Conservation (phyloP, 495 filamentous ascomycete genomes). For the Lasiosphaeris hirsuta region DNA sequence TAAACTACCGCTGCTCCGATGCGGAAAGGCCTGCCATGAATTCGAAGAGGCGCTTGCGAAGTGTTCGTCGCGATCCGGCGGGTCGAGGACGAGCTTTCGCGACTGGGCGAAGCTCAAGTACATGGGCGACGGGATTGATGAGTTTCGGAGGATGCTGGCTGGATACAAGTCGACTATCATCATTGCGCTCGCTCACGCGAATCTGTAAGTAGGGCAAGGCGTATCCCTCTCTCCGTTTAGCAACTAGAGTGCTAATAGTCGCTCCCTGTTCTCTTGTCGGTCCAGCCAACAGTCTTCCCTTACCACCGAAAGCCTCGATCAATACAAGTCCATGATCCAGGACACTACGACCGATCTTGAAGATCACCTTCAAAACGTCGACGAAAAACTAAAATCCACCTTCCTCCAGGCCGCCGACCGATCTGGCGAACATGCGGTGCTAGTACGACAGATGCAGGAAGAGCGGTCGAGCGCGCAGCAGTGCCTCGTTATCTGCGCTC, state of each 20-base stretch:
- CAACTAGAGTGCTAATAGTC: no score
- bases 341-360: no score
- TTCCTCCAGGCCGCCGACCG: conserved; percentile 12
- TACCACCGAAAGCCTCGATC: no score
- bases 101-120: conserved; percentile 22
- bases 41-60: conserved; percentile 16
- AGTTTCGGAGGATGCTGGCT: conserved; percentile 15
- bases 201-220: conserved; percentile 12
- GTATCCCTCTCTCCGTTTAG: no score
- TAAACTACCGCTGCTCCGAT: conserved; percentile 15
- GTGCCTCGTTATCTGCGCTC: conserved; percentile 42
- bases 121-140: conserved; percentile 17
- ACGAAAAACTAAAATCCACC: conserved; percentile 22
- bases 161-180: conserved; percentile 21
- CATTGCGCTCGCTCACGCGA: conserved; percentile 15
- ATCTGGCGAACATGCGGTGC: conserved; percentile 28
- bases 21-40: conserved; percentile 16
- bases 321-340: no score
- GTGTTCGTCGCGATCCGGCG: conserved; percentile 8
- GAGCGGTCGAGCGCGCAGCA: conserved; percentile 42
- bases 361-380: no score
- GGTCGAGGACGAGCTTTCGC: conserved; percentile 14
- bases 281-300: no score
- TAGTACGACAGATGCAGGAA: conserved; percentile 34
- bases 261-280: no score